Evolutionary conservation across 352 stramenopile genomes (phyloP), one percentile per base, ranked within the genome.

Genomic region (Globisporangium canariense): DNA sequence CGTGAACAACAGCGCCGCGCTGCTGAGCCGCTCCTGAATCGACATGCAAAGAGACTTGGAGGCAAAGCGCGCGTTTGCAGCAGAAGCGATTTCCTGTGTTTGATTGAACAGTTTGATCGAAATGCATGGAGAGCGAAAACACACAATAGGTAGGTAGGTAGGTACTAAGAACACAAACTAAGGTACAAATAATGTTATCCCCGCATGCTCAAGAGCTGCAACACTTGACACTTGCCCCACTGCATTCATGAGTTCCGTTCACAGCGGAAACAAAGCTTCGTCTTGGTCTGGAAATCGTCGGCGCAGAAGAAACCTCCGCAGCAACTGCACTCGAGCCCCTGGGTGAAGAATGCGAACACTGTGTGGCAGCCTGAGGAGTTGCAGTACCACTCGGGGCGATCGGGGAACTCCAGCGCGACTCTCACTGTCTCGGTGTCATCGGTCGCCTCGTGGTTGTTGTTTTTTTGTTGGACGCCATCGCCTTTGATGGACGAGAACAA

Each of bases 371-470:
- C 59, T 1, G 54, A 43, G 10, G 77, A 72, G 54, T 93, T 91
- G 71, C 84, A 93, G 56, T 90, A 93, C 84, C 84, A 93, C 58
- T 74, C 67, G 14, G 84, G 82, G 0, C 79, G 71, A 62, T 88
- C 74, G 0, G 84, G 79, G 38, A 93, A 90, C 54, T 81, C 67
- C 0, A 89, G 67, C 10, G 40, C 64, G 36, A 60, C 14, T 20
- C 62, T 36, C 41, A 73, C 50, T 20, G 40, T 55, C 25, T 60
- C 51, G 4, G 47, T n/a, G 38, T 54, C 28, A 4, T 1, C 16
- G 3, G 45, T 3, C 16, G 13, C 7, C 14, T 53, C 30, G 8
- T 41, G 52, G 62, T 25, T 58, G 16, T 36, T 60, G 62, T 25
- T 53, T 10, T 36, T 56, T 45, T 47, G 14, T 16, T 40, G n/a